These are phyloP conservation scores for Opeltia flavorubescens DNA, from an alignment of 495 filamentous ascomycete species.

Conservation along the genomic window DNA sequence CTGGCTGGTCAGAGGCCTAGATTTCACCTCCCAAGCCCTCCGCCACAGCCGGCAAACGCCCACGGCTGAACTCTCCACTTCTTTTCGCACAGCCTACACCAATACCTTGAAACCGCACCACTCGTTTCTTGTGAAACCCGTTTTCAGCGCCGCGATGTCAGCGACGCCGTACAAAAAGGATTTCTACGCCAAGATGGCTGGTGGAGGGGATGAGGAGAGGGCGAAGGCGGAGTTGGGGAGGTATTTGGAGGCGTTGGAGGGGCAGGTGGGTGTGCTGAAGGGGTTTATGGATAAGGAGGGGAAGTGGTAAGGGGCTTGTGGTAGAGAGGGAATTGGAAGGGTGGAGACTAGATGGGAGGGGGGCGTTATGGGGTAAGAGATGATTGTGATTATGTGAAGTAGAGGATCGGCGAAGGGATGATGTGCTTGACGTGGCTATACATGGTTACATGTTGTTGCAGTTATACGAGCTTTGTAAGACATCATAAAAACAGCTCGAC, in stretches of 20 bases:
- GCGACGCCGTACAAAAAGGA: constrained; percentile 82
- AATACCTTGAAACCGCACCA: constrained; percentile 83
- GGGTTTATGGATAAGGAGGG: constrained; percentile 55
- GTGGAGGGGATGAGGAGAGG: constrained; percentile 28
- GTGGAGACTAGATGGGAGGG: not conserved
- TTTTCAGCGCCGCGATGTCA: constrained; percentile 84
- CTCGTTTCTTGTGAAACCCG: constrained; percentile 67
- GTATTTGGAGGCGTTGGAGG: constrained; percentile 52
- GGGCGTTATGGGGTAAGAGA: not conserved
- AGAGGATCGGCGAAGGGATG: not conserved
- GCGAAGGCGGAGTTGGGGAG: constrained; percentile 34
- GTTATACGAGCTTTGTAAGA: too few species aligned
- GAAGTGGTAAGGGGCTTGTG: constrained; percentile 41
- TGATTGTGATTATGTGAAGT: not conserved
- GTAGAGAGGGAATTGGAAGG: too few species aligned
- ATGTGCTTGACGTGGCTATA: too few species aligned
- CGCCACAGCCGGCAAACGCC: constrained; percentile 55
- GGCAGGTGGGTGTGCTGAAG: constrained; percentile 61
- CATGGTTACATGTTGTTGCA: too few species aligned
- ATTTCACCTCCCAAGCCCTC: constrained; percentile 80
- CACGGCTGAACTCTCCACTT: constrained; percentile 60
- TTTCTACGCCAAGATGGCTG: constrained; percentile 78
- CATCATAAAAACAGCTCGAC: too few species aligned
- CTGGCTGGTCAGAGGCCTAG: constrained; percentile 82
- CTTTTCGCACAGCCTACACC: constrained; percentile 76